These are phyloP conservation scores for Hypoxylon sp. DNA, from an alignment of 2,329 filamentous ascomycete genomes.

Conservation along the genomic window DNA sequence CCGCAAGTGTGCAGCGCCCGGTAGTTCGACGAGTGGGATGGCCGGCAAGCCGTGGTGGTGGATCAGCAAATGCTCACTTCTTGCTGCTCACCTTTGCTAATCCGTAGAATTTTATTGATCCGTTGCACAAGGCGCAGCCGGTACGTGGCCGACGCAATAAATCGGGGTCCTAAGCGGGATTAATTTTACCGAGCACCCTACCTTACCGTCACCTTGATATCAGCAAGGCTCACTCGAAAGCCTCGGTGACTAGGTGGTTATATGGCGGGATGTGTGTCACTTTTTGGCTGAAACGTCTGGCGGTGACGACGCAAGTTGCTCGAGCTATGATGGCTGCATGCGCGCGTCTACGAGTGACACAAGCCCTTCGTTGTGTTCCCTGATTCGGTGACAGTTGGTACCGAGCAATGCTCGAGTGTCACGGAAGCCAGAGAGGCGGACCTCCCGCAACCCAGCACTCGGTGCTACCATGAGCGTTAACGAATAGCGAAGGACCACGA, in stretches of 20 bases:
- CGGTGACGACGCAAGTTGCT: neutral
- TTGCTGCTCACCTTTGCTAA: neutral
- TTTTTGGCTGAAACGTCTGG: conserved; percentile 12
- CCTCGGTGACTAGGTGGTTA: neutral
- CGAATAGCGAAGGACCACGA: neutral
- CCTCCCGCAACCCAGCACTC: neutral
- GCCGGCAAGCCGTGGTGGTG: neutral
- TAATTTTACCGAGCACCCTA: neutral
- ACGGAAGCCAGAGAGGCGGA: too few species aligned
- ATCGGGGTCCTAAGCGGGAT: neutral
- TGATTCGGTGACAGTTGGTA: conserved; percentile 7
- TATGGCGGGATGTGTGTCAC: neutral
- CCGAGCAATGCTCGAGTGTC: neutral
- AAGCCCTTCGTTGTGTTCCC: neutral
- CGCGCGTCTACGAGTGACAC: neutral
- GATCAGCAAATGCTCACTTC: neutral
- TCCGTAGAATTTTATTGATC: too few species aligned
- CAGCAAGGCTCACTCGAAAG: neutral
- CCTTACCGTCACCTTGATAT: neutral
- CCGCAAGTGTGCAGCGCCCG: neutral
- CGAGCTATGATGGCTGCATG: neutral
- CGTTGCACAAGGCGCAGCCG: neutral
- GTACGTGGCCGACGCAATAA: neutral
- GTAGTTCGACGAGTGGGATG: neutral
- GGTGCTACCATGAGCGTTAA: neutral